Evolutionary conservation across 495 filamentous ascomycete species (phyloP), one percentile per base, ranked within the genome.

Genomic region (Penicillium salamii): DNA sequence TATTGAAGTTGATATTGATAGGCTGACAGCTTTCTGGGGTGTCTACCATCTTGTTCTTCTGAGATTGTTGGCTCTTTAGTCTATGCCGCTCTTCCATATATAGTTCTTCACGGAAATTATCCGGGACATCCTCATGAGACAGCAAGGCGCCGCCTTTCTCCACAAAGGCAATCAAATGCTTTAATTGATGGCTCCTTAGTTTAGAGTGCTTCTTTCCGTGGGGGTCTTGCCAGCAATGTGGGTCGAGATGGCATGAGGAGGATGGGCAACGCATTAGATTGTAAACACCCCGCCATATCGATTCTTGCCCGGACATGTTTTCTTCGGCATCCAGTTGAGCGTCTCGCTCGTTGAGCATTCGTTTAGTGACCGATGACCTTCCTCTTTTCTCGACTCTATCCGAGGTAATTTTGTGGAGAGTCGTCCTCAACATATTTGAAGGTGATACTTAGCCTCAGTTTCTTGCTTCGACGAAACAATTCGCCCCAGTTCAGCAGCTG

Each of bases 291-390:
- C 32, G 14, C 51, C 17, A 49, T n/a, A 37, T 23, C 2, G 47
- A 38, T 19, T 49, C 8, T 47, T 54, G 32, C n/a, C 58, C 56
- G 5, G 50, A 58, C 2, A 21, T 39, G 5, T 60, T 33, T 33
- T 66, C 53, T 35, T 58, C 51, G 7, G 54, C 49, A 48, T 58
- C 38, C 17, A 65, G 51, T 31, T 52, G 33, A 28, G 47, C 43
- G 26, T 59, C 51, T 28, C 48, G 37, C 14, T 57, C 46, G 31
- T 53, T 26, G 9, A 65, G 46, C 38, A 58, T 58, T 19, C 28
- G 15, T 26, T 46, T 52, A 3, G 49, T 58, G 17, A 49, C 46
- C 23, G 49, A 58, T 21, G 35, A 42, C 13, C 28, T 34, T 32
- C 52, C 49, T 49, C 50, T 53, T 40, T 62, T 62, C 19, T 58